Evolutionary conservation across 768 basidiomycete genomes (phyloP), one percentile per base, ranked within the genome.

Genomic region (Podaxis sp.): DNA sequence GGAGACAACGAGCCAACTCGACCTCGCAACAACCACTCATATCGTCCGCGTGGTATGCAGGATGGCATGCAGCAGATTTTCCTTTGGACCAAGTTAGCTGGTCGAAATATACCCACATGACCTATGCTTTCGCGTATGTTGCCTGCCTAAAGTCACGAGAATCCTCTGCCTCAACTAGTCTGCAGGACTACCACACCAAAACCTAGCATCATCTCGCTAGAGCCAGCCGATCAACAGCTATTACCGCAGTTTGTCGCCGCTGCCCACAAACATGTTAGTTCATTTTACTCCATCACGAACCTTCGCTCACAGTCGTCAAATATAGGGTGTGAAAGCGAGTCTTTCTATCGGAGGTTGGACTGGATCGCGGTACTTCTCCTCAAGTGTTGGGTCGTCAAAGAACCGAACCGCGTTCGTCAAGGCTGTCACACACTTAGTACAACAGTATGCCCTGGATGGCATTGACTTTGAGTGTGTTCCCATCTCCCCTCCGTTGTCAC

Each of bases 311-410:
- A 11, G 55, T 56, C 46, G 11, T 63, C 29, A 11, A 38, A 15
- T 54, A 56, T 50, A 88, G 87, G 72, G 74, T 51, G 87, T 88
- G 3, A 77, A 81, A 64, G 83, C 88, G 1, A 68, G 83, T 49
- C 72, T 89, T 51, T 84, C 86, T 36, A 76, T 89, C 29, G 89
- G 88, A 52, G 89, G 89, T 12, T 90, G 87, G 87, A 81, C 79
- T 3, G 88, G 87, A 6, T 86, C 84, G 1, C 73, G 75, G 12
- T 88, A 79, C 72, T 91, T 83, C 75, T 90, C 88, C 50, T 75
- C 77, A 2, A 79, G 80, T 49, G 84, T 90, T 7, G 82, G 78
- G 33, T 84, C 82, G 6, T 66, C 80, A 0, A 66, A 73, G 29
- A 88, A 87, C 70, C 82, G 88, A 43, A 83, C 81, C 3, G 76